A percentile compares a stretch with the other conserved stretches of the same genome.
Evolutionary conservation across 805 yeast species (phyloP).

Genomic region (Komagataella kurtzmanii): DNA sequence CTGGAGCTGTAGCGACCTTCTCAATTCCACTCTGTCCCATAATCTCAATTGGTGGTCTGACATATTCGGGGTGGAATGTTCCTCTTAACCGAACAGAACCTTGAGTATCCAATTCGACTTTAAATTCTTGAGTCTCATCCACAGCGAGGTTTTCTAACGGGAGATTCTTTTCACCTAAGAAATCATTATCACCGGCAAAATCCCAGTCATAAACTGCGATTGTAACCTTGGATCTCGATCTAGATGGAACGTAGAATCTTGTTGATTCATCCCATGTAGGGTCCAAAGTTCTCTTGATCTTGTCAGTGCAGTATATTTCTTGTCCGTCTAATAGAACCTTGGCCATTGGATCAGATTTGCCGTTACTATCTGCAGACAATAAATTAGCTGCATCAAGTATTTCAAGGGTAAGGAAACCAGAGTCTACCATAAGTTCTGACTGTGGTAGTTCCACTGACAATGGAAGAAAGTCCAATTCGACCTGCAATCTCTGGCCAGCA

Average conservation of each 20-base stretch:
- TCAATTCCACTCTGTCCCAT: constrained; percentile 23
- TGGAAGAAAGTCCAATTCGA: constrained; percentile 52
- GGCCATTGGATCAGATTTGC: constrained; percentile 65
- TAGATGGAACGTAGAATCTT: constrained; percentile 47
- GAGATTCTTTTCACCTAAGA: constrained; percentile 37
- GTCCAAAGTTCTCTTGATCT: constrained; percentile 49
- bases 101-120: constrained; percentile 44
- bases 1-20: constrained; percentile 28
- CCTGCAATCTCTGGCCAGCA: constrained; percentile 20
- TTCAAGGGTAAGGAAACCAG: constrained; percentile 47
- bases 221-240: constrained; percentile 35
- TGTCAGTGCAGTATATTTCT: constrained; percentile 42
- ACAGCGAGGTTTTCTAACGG: constrained; percentile 39
- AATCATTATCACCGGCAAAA: constrained; percentile 54
- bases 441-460: constrained; percentile 36
- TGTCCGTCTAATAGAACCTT: constrained; percentile 38
- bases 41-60: constrained; percentile 42
- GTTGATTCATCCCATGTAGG: constrained; percentile 70
- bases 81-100: constrained; percentile 45
- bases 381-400: constrained; percentile 42
- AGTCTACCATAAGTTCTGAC: constrained; percentile 52
- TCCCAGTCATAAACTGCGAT: constrained; percentile 66
- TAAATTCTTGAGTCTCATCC: constrained; percentile 24
- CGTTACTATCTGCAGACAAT: constrained; percentile 52
- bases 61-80: constrained; percentile 49